Conservation (phyloP, 768 basidiomycete genomes). For the Obba rivulosa region DNA sequence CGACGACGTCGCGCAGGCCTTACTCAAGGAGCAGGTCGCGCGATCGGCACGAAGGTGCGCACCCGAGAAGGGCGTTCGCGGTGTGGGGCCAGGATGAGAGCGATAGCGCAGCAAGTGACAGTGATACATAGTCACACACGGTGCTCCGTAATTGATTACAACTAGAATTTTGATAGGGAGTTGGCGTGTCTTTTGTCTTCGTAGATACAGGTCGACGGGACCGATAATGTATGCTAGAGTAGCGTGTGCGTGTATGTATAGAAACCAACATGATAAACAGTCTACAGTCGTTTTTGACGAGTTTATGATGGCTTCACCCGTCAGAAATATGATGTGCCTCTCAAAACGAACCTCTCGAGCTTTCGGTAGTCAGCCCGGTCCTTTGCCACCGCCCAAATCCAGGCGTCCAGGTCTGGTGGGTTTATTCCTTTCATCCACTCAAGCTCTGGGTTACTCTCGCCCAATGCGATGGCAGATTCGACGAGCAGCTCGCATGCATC, state of each 20-base stretch:
- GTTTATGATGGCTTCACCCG: background rate
- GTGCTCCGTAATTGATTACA: background rate
- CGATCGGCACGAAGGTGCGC: slow-evolving; percentile 19
- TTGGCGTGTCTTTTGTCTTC: background rate
- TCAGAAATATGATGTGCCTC: slow-evolving; percentile 68
- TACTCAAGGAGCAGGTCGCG: slow-evolving; percentile 20
- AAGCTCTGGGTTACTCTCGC: slow-evolving; percentile 22
- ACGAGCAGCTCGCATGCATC: slow-evolving; percentile 73
- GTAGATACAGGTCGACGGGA: background rate
- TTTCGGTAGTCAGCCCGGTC: slow-evolving; percentile 66
- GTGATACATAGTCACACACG: slow-evolving; percentile 35
- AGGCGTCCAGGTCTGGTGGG: slow-evolving; percentile 61
- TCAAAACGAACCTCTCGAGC: slow-evolving; percentile 61
- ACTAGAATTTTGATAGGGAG: background rate
- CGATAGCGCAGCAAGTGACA: slow-evolving; percentile 79
- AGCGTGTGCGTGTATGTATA: background rate
- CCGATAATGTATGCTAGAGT: background rate
- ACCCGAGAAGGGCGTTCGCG: slow-evolving; percentile 45
- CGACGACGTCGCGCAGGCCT: slow-evolving; percentile 39
- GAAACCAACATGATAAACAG: no score
- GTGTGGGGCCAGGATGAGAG: slow-evolving; percentile 89
- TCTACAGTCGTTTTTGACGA: no score
- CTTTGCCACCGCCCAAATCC: slow-evolving; percentile 83
- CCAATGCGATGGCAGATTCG: slow-evolving; percentile 33
- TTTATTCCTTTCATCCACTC: slow-evolving; percentile 54